Conservation (phyloP, 2,329 filamentous ascomycete species). For the Hymenoscyphus infarciens region DNA sequence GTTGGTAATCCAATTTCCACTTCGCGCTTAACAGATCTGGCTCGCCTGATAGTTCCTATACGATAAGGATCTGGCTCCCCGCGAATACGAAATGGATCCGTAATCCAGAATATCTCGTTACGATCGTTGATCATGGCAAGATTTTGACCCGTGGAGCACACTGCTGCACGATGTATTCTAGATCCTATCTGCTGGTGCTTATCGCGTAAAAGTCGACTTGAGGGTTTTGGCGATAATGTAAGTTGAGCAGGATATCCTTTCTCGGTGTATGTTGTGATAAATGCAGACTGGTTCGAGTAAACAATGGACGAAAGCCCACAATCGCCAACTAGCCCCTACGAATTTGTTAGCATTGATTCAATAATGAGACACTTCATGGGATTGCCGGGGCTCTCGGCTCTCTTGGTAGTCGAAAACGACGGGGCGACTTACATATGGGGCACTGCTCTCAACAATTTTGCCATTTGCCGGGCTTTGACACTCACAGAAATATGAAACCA, state of each 20-base stretch:
- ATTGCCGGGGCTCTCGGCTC: too few relatives aligned
- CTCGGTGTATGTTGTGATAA: constrained; percentile 17
- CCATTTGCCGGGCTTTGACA: constrained; percentile 11
- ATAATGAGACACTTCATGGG: too few relatives aligned
- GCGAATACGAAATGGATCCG: constrained; percentile 10
- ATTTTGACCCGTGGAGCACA: constrained; percentile 13
- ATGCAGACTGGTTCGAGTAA: constrained; percentile 11
- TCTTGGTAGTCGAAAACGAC: not conserved
- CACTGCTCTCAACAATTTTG: constrained; percentile 13
- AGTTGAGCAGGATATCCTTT: constrained; percentile 15
- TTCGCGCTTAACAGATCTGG: constrained; percentile 13
- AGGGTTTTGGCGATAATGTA: constrained; percentile 3
- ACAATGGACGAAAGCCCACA: constrained; percentile 15
- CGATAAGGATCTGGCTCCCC: constrained; percentile 11
- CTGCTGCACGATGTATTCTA: constrained; percentile 11
- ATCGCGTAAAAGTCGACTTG: constrained; percentile 12
- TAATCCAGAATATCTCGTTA: constrained; percentile 17
- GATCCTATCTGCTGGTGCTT: constrained; percentile 16
- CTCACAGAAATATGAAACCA: constrained; percentile 16
- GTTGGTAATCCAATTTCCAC: constrained; percentile 16
- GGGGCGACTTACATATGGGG: constrained; percentile 14
- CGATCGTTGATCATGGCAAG: constrained; percentile 17
- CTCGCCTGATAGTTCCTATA: constrained; percentile 13
- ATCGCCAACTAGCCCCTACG: constrained; percentile 14
- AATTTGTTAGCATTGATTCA: not conserved